Evolutionary conservation across 495 filamentous ascomycete species (phyloP).

Genomic region (Talaromyces liani): DNA sequence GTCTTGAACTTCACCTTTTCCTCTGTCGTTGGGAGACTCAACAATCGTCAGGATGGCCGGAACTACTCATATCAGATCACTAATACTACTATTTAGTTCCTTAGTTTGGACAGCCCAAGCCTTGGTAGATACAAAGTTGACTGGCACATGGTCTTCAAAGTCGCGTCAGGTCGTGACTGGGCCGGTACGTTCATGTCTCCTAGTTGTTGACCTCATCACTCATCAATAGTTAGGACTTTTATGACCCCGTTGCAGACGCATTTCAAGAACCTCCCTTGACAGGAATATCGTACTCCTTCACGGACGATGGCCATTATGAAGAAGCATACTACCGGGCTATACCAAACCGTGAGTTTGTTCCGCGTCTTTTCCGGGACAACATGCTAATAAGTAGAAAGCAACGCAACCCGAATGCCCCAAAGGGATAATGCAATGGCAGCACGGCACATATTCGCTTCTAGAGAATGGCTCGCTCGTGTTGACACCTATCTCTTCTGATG

Average conservation of each 20-base stretch:
- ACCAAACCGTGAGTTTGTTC: constrained; percentile 56
- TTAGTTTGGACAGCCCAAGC: constrained; percentile 10
- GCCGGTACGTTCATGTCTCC: constrained; percentile 45
- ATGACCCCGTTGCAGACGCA: constrained; percentile 60
- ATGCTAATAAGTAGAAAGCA: constrained; percentile 32
- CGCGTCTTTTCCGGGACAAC: background rate
- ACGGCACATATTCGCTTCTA: constrained; percentile 53
- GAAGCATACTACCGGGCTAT: constrained; percentile 67
- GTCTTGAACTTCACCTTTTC: background rate
- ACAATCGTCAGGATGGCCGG: background rate
- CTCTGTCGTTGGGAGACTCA: background rate
- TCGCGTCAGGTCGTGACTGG: constrained; percentile 66
- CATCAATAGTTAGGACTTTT: constrained; percentile 52
- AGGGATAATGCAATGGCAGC: constrained; percentile 73
- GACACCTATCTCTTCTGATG: constrained; percentile 60
- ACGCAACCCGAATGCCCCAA: constrained; percentile 54
- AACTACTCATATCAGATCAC: constrained; percentile 1
- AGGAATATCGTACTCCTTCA: constrained; percentile 80
- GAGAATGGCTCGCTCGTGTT: constrained; percentile 54
- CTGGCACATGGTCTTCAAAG: constrained; percentile 75
- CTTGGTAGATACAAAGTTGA: constrained; percentile 23
- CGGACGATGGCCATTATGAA: constrained; percentile 63
- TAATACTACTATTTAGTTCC: constrained; percentile 19
- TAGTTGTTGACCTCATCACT: constrained; percentile 3
- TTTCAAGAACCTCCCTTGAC: constrained; percentile 63